Conservation (phyloP, 1,139 yeast genomes). For the Lodderomyces jiufengensis region DNA sequence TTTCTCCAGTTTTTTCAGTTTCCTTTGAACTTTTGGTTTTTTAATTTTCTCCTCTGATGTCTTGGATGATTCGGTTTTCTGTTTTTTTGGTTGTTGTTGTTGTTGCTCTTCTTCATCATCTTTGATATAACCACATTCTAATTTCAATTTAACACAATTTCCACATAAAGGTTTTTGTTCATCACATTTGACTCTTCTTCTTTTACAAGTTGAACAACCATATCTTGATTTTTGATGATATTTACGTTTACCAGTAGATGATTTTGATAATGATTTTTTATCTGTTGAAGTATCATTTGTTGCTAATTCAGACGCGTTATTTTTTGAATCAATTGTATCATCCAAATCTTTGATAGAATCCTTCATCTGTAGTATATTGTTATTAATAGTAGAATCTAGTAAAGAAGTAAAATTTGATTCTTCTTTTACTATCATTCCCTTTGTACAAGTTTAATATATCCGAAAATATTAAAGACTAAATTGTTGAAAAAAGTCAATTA, state of each 20-base stretch:
- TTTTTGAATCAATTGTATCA: not conserved
- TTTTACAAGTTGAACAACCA: conserved; percentile 88
- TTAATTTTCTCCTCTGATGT: not conserved
- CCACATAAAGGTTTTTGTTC: conserved; percentile 76
- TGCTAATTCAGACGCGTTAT: not conserved
- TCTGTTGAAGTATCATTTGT: conserved; percentile 1
- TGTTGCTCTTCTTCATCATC: conserved; percentile 8
- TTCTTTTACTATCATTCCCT: conserved; percentile 1
- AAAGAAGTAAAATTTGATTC: not conserved
- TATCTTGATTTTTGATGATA: conserved; percentile 83
- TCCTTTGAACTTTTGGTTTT: not conserved
- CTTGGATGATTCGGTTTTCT: conserved; percentile 5
- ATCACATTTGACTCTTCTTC: conserved; percentile 88
- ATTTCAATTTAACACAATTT: conserved; percentile 73
- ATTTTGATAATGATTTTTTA: conserved; percentile 12
- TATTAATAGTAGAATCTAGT: no score
- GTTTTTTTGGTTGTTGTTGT: conserved; percentile 4
- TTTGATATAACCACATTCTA: conserved; percentile 62
- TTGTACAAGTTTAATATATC: no score
- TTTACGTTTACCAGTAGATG: conserved; percentile 52
- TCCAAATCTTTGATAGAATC: not conserved
- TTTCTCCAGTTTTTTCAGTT: not conserved
- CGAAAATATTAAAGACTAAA: no score
- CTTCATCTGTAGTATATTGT: no score
- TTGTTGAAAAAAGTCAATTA: not conserved